These are phyloP conservation scores for Chaetomium sp. DNA, from an alignment of 2,329 filamentous ascomycete genomes.

Conservation along the genomic window DNA sequence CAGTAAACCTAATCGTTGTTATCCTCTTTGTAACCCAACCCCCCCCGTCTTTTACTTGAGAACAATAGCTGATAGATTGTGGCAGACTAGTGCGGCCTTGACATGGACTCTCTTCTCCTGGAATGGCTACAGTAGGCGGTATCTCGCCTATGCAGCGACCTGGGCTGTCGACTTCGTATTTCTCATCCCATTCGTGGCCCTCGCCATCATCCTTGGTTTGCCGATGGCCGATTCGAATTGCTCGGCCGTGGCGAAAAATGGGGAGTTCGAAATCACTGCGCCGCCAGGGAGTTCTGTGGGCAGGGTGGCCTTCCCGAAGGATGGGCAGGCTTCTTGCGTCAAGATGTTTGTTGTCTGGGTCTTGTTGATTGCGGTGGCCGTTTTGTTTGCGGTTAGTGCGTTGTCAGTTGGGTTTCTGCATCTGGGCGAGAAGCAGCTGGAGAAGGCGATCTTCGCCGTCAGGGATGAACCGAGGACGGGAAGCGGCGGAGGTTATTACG, in stretches of 20 bases:
- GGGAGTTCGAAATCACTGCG: conserved; percentile 10
- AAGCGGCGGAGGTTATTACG: neutral
- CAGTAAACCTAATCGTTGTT: conserved; percentile 74
- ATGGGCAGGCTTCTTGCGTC: conserved; percentile 67
- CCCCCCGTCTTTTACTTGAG: neutral
- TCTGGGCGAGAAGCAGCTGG: conserved; percentile 52
- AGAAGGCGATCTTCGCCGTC: conserved; percentile 13
- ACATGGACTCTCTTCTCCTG: conserved; percentile 72
- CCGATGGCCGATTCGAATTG: conserved; percentile 80
- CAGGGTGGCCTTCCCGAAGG: conserved; percentile 40
- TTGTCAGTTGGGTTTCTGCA: conserved; percentile 63
- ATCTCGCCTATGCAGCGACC: conserved; percentile 77
- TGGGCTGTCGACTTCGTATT: conserved; percentile 67
- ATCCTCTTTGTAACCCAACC: conserved; percentile 70
- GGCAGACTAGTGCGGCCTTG: conserved; percentile 72
- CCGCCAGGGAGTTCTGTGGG: conserved; percentile 3
- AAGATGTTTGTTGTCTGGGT: conserved; percentile 90
- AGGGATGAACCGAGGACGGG: neutral
- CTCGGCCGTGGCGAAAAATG: conserved; percentile 45
- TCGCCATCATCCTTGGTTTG: conserved; percentile 75
- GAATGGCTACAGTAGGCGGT: conserved; percentile 50
- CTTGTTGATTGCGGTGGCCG: conserved; percentile 74
- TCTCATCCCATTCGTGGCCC: conserved; percentile 75
- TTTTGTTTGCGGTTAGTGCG: conserved; percentile 67
- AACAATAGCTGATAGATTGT: conserved; percentile 14